Evolutionary conservation across 345 rosid genomes (phyloP).

Genomic region (Eucalyptus virginea): DNA sequence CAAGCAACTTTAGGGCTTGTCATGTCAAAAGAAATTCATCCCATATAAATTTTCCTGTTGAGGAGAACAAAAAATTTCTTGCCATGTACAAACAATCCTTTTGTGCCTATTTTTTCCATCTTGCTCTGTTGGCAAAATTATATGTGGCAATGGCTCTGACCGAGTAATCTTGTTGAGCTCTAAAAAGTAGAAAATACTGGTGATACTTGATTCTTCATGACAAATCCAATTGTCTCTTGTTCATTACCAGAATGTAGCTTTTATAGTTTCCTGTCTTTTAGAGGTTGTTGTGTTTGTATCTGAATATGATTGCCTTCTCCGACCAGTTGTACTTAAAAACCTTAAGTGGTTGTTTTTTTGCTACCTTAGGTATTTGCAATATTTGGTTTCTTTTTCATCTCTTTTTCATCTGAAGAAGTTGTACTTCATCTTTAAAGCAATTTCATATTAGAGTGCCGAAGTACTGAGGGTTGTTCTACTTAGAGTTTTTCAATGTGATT

Average conservation of each 20-base stretch:
- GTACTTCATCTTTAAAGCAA: neutral
- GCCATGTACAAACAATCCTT: neutral
- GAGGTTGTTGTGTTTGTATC: neutral
- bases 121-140: neutral
- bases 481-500: neutral
- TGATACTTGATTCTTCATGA: neutral
- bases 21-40: neutral
- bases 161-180: neutral
- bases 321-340: neutral
- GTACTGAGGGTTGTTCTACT: neutral
- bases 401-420: neutral
- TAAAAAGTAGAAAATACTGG: neutral
- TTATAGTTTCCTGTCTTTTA: neutral
- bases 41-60: neutral
- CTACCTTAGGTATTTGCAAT: neutral
- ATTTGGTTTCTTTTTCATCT: neutral
- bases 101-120: neutral
- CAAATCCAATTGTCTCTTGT: neutral
- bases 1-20: neutral
- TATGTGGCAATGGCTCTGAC: neutral
- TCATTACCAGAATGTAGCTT: neutral
- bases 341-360: neutral
- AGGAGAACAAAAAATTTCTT: neutral
- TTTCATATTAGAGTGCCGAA: neutral
- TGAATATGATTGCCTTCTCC: neutral